Base-by-base conservation (phyloP, 805 yeast species). In the Pichia cabralensis region DNA sequence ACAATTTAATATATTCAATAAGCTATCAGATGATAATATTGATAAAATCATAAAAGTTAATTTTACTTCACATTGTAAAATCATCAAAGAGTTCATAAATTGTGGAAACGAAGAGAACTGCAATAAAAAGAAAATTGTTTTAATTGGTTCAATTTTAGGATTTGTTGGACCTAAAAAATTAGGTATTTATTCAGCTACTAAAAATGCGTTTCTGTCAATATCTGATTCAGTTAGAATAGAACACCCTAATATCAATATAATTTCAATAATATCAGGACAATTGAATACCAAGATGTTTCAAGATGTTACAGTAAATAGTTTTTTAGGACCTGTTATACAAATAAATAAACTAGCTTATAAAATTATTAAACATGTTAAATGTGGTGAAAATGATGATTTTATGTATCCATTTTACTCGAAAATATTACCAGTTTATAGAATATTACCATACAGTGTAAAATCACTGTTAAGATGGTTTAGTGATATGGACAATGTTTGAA, bases 181-280 rank as follows among this genome's bases (percentile, higher is more conserved):
- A 11, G 62, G 72, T 9, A 41, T 65, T 4, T 72, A 72, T 47
- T 56, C 73, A 1, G 70, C 71, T 1, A 55, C 72, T 7, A 72
- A 72, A 39, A 67, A 73, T 1, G 67, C 72, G 0, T 39, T 59
- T 17, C 47, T 60, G 9, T 65, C 62, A 43, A 40, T 67, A 8
- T 65, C 69, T 41, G 76, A 71, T 42, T 58, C 69, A 1, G 35
- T 72, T 20, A 39, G 59, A 4, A 58, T 58, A 28, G 79, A 72
- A 40, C 34, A 61, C 6, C 48, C 58, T 0, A 31, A 34, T 2
- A 36, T 45, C 4, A 45, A 61, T 5, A 40, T 62, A 20, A 53
- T 67, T 12, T 47, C 65, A 9, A 64, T 71, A 6, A 40, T 61
- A 3, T 74, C 77, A 0, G 79, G 79, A 2, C 78, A 72, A 46